Evolutionary conservation across 2,329 filamentous ascomycete species (phyloP).

Genomic region (Blastomyces percursus): DNA sequence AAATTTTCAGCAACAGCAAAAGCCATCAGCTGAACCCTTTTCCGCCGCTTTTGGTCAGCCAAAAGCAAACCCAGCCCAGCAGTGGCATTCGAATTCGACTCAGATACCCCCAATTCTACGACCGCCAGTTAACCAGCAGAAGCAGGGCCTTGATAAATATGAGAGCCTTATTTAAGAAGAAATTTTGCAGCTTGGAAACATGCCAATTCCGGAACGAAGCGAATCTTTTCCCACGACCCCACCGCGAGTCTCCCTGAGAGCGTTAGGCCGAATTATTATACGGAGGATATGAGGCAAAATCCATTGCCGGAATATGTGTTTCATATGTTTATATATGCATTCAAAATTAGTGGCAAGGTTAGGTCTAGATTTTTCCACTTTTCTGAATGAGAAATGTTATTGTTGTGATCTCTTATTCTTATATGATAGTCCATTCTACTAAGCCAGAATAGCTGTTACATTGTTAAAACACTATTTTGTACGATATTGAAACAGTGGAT

Average conservation of each 20-base stretch:
- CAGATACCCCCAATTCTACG: slow-evolving; percentile 10
- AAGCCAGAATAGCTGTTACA: background rate
- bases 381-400: background rate
- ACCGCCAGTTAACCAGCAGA: slow-evolving; percentile 17
- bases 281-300: background rate
- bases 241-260: background rate
- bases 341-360: background rate
- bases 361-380: background rate
- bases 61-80: slow-evolving; percentile 7
- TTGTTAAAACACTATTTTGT: too few relatives aligned
- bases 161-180: slow-evolving; percentile 42
- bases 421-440: too few relatives aligned
- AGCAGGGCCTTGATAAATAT: slow-evolving; percentile 43
- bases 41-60: slow-evolving; percentile 16
- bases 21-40: slow-evolving; percentile 9
- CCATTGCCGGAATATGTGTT: background rate
- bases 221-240: too few relatives aligned
- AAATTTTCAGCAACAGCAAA: slow-evolving; percentile 14
- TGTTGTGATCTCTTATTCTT: background rate
- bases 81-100: slow-evolving; percentile 14
- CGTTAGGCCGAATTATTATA: background rate
- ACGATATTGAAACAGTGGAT: too few relatives aligned
- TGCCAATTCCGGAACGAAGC: background rate
- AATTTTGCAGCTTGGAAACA: background rate
- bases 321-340: background rate